Conservation (phyloP, 1,284 basidiomycete genomes). For the Cystobasidium sp. region DNA sequence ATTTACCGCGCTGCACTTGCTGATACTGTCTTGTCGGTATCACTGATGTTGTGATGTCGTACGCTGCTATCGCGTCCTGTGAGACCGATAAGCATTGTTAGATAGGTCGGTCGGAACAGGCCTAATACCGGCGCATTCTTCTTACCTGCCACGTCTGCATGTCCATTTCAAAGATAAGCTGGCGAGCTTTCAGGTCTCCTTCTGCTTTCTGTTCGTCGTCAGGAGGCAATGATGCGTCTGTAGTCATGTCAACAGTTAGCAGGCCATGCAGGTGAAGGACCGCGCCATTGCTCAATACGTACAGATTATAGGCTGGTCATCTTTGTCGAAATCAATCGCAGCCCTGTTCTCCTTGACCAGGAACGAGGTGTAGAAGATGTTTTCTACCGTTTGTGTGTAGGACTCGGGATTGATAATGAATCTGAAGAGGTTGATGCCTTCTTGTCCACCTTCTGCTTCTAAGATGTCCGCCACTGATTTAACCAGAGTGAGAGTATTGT, state of each 20-base stretch:
- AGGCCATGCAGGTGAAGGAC: no score
- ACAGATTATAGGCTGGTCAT: constrained; percentile 76
- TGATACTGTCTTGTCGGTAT: constrained; percentile 56
- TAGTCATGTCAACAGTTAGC: no score
- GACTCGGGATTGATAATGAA: constrained; percentile 84
- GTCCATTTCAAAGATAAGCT: constrained; percentile 39
- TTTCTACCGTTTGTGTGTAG: constrained; percentile 90
- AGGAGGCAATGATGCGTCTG: constrained; percentile 34
- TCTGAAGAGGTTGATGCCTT: constrained; percentile 72
- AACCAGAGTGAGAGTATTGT: constrained; percentile 47
- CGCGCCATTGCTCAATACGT: constrained; percentile 52
- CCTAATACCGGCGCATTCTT: background rate
- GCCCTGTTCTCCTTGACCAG: constrained; percentile 81
- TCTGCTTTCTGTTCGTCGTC: constrained; percentile 31
- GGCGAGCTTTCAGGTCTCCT: constrained; percentile 19
- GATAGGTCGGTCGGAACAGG: background rate
- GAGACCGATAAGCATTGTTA: background rate
- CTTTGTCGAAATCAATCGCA: constrained; percentile 65
- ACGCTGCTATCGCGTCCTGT: constrained; percentile 74
- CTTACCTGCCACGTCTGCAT: constrained; percentile 42
- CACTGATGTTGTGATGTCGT: constrained; percentile 67
- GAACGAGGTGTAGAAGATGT: constrained; percentile 90
- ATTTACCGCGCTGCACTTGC: constrained; percentile 23
- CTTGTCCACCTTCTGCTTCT: constrained; percentile 42
- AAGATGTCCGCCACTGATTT: constrained; percentile 45